Evolutionary conservation across 1,139 yeast species (phyloP).

Genomic region (Groenewaldozyma sp.): DNA sequence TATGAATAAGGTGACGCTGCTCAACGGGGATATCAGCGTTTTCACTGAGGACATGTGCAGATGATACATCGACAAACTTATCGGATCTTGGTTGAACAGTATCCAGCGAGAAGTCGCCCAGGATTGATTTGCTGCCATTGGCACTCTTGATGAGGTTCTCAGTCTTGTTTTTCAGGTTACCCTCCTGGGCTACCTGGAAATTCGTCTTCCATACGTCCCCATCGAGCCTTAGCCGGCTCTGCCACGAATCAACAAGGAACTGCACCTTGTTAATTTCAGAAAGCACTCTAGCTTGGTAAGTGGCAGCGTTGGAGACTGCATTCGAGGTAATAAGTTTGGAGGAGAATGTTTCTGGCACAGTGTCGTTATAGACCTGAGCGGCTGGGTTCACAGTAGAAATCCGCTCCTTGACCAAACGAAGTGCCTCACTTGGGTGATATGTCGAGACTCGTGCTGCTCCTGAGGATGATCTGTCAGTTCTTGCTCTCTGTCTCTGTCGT

Average conservation of each 20-base stretch:
- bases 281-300: conserved; percentile 20
- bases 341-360: conserved; percentile 1
- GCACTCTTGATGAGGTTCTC: not conserved
- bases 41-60: conserved; percentile 7
- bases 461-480: not conserved
- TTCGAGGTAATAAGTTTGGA: conserved; percentile 12
- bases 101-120: conserved; percentile 2
- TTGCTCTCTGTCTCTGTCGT: not conserved
- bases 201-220: not conserved
- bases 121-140: not conserved
- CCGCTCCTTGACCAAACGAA: not conserved
- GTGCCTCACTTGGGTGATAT: not conserved
- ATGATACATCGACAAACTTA: conserved; percentile 3
- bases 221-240: not conserved
- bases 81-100: not conserved
- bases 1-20: conserved; percentile 4
- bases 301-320: conserved; percentile 16
- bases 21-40: conserved; percentile 6
- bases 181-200: not conserved
- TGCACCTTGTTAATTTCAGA: conserved; percentile 10
- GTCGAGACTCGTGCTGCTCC: not conserved
- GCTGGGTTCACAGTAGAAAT: not conserved
- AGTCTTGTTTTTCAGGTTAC: not conserved
- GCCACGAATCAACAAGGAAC: not conserved
- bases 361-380: not conserved